Evolutionary conservation across 2,329 filamentous ascomycete species (phyloP).

Genomic region (Aspergillus luchuensis): DNA sequence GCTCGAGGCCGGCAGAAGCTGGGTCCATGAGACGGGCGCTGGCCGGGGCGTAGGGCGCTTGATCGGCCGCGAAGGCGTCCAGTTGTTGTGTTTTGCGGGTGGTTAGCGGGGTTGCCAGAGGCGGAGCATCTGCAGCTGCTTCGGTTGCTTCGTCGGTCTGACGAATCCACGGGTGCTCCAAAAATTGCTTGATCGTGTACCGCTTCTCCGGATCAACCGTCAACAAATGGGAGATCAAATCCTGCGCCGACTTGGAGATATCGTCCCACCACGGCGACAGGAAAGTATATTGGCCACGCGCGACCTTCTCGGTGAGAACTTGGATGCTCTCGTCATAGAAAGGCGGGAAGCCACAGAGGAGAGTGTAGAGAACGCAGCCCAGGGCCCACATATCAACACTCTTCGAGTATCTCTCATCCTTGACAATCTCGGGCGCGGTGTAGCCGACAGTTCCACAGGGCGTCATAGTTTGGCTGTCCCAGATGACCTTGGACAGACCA

Average conservation of each 20-base stretch:
- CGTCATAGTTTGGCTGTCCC: slow-evolving; percentile 98
- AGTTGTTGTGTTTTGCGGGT: slow-evolving; percentile 59
- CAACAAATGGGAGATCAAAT: slow-evolving; percentile 88
- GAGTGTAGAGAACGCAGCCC: slow-evolving; percentile 92
- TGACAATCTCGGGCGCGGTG: slow-evolving; percentile 97
- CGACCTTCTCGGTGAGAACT: slow-evolving; percentile 95
- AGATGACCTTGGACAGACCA: slow-evolving; percentile 94
- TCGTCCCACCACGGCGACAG: slow-evolving; percentile 99
- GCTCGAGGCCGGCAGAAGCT: slow-evolving; percentile 58
- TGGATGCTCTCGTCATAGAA: slow-evolving; percentile 99
- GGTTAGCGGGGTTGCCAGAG: slow-evolving; percentile 67
- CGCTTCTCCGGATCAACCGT: slow-evolving; percentile 95
- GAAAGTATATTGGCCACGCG: slow-evolving; percentile 95
- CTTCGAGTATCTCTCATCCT: slow-evolving; percentile 98
- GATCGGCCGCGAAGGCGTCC: slow-evolving; percentile 50
- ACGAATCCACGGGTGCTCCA: slow-evolving; percentile 91
- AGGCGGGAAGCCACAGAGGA: slow-evolving; percentile 95
- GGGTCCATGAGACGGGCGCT: slow-evolving; percentile 60
- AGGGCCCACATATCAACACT: slow-evolving; percentile 99
- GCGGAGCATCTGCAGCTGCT: slow-evolving; percentile 69
- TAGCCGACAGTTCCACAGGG: slow-evolving; percentile 99
- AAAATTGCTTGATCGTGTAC: slow-evolving; percentile 89
- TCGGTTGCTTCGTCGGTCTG: slow-evolving; percentile 68
- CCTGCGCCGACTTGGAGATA: slow-evolving; percentile 91
- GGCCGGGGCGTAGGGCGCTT: slow-evolving; percentile 47